Evolutionary conservation across 2,329 filamentous ascomycete genomes (phyloP).

Genomic region (Raffaelea arxii): DNA sequence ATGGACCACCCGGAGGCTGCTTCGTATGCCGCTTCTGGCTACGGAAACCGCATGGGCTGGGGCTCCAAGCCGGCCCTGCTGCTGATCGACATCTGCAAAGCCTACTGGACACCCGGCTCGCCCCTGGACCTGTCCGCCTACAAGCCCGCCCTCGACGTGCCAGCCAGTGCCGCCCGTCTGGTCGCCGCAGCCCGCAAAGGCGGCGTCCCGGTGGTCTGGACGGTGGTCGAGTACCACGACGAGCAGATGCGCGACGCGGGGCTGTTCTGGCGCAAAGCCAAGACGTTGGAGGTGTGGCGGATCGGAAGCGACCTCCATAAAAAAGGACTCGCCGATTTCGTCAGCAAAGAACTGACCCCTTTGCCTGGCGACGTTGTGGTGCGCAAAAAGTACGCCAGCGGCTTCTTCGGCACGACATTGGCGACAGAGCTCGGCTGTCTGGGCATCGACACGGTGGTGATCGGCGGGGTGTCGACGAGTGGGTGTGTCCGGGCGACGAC

Average conservation of each 20-base stretch:
- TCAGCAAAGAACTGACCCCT: slow-evolving; percentile 27
- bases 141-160: slow-evolving; percentile 22
- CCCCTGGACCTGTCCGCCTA: slow-evolving; percentile 29
- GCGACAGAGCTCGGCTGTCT: slow-evolving; percentile 25
- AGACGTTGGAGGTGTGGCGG: slow-evolving; percentile 30
- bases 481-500: slow-evolving; percentile 34
- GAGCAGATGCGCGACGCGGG: slow-evolving; percentile 33
- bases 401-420: slow-evolving; percentile 35
- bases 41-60: slow-evolving; percentile 33
- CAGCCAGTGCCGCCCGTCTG: slow-evolving; percentile 27
- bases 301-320: slow-evolving; percentile 20
- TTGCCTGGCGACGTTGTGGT: slow-evolving; percentile 23
- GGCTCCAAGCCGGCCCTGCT: slow-evolving; percentile 30
- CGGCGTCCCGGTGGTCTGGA: slow-evolving; percentile 32
- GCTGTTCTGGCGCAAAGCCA: slow-evolving; percentile 31
- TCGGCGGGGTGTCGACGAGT: slow-evolving; percentile 37
- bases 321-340: slow-evolving; percentile 26
- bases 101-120: slow-evolving; percentile 33
- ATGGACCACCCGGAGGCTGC: slow-evolving; percentile 5
- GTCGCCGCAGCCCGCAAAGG: slow-evolving; percentile 28
- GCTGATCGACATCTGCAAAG: slow-evolving; percentile 36
- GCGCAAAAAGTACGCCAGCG: slow-evolving; percentile 33
- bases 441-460: slow-evolving; percentile 31
- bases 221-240: slow-evolving; percentile 30
- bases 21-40: slow-evolving; percentile 25